Base-by-base conservation (phyloP, 768 basidiomycete genomes). In the Auriculariales sp. region DNA sequence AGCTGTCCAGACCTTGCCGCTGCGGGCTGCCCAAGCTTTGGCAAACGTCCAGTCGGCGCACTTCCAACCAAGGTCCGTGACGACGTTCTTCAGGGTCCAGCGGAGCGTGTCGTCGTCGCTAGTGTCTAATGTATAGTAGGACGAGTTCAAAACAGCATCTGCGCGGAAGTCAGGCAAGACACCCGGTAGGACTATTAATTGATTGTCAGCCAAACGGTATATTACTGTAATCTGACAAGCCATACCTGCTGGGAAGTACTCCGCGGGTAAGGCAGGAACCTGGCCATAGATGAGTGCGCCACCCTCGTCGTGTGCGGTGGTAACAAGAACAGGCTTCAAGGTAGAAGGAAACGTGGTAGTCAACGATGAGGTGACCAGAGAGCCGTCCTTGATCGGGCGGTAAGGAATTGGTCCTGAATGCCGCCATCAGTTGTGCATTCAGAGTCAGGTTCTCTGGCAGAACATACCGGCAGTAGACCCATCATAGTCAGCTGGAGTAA, bases 31-130 rank as follows among this genome's bases (percentile, higher is more conserved):
- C 81, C 80, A 87, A 56, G 70, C 74, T 31, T 81, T 69, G 1
- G 81, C 74, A 53, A 86, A 81, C 3, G 76, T 77, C 81, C 80
- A 85, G 28, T 70, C 70, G 15, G 85, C 66, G 59, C 84, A 86
- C 54, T 72, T 74, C 77, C 78, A 87, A 10, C 79, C 53, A 52
- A 77, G 72, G 61, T 88, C 85, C 2, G 85, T 83, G 39, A 75
- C 82, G 19, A 85, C 61, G 17, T 56, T 50, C 58, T 78, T 68
- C 19, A 86, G 66, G 51, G 22, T 10, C 9, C 27, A 12, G 39
- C 39, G 69, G 70, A 59, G 82, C 81, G 58, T 56, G 27, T 56
- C 56, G 19, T 62, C 57, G 22, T 44, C 39, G 39, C 19, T 44
- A 14, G 59, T 49, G 12, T 68, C 58, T 1, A 66, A 58, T 28